Evolutionary conservation across 2,329 filamentous ascomycete genomes (phyloP), one percentile per base, ranked within the genome.

Genomic region (Penicillium brasilianum): DNA sequence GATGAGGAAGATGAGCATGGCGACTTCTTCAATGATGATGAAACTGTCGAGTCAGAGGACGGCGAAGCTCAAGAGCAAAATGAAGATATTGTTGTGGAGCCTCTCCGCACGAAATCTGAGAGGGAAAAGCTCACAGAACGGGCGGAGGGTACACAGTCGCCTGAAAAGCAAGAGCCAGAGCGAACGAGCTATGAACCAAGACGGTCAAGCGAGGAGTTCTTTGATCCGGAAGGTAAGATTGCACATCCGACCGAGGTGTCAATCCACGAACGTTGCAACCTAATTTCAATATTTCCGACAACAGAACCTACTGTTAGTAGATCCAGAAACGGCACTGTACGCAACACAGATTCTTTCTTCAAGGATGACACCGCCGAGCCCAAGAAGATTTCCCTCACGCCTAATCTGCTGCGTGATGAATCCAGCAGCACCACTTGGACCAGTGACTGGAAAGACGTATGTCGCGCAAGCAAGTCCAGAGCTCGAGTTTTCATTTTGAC

Each of bases 331-430:
- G 93, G 93, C 44, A 94, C 91, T 22, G 85, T 97, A 48, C 87
- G 94, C 65, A 96, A 96, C 74, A 94, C 92, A 4, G 94, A 98
- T 77, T 97, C 94, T 0, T 97, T 98, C 82, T 97, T 97, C 83
- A 96, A 93, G 77, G 95, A 98, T 72, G 94, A 99, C 72, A 92
- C 87, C 34, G 90, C 92, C 39, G 95, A 98, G 77, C 97, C 95
- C 2, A 93, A 96, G 77, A 98, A 98, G 81, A 98, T 99, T 68
- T 96, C 93, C 0, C 85, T 99, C 48, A 99, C 95, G 3, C 95
- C 95, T 1, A 96, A 96, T 69, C 80, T 99, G 56, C 81, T 98
- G 43, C 88, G 94, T 44, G 94, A 98, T 67, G 93, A 97, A 66
- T 81, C 81, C 11, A 76, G 65, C 61, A 69, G 60, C 50, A 68